phyloP scores from a whole-genome alignment of 2,329 filamentous ascomycete genomes.

The Leptographium flavum region DNA sequence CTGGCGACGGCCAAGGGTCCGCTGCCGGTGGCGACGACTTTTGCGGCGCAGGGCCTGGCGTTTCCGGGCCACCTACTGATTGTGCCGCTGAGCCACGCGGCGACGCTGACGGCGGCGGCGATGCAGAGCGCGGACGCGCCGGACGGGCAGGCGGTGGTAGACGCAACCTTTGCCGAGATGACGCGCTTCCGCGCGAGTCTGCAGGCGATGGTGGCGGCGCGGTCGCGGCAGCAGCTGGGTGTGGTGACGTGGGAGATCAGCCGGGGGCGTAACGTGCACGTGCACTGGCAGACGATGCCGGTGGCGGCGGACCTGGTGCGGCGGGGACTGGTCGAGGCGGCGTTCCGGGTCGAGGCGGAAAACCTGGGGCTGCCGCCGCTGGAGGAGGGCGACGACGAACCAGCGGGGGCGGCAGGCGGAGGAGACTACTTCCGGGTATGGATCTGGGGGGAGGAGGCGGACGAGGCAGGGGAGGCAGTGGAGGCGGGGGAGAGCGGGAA shows the following conservation, averaged over 20 bases:
- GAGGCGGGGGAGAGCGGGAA: conserved; percentile 12
- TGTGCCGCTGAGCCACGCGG: conserved; percentile 70
- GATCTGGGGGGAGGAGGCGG: conserved; percentile 53
- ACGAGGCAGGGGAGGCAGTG: conserved; percentile 22
- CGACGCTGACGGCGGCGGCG: conserved; percentile 45
- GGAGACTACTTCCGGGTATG: conserved; percentile 73
- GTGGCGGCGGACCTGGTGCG: conserved; percentile 52
- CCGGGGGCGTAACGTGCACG: conserved; percentile 65
- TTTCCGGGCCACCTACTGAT: conserved; percentile 85
- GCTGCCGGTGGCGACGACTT: conserved; percentile 57
- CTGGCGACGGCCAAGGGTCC: conserved; percentile 88
- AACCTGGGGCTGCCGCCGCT: conserved; percentile 47
- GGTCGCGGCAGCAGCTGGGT: conserved; percentile 48
- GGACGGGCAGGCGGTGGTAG: conserved; percentile 43
- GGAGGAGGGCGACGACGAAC: conserved; percentile 30
- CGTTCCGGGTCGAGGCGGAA: conserved; percentile 77
- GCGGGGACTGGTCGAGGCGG: conserved; percentile 69
- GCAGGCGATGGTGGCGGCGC: conserved; percentile 59
- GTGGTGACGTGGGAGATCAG: conserved; percentile 89
- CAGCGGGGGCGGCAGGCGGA: conserved; percentile 28
- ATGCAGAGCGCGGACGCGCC: conserved; percentile 41
- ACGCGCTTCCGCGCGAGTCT: conserved; percentile 60
- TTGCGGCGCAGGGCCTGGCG: conserved; percentile 44
- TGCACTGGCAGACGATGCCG: conserved; percentile 88
- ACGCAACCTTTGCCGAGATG: conserved; percentile 66